Conservation (phyloP, 2,329 filamentous ascomycete species). For the Penicillium sp. region DNA sequence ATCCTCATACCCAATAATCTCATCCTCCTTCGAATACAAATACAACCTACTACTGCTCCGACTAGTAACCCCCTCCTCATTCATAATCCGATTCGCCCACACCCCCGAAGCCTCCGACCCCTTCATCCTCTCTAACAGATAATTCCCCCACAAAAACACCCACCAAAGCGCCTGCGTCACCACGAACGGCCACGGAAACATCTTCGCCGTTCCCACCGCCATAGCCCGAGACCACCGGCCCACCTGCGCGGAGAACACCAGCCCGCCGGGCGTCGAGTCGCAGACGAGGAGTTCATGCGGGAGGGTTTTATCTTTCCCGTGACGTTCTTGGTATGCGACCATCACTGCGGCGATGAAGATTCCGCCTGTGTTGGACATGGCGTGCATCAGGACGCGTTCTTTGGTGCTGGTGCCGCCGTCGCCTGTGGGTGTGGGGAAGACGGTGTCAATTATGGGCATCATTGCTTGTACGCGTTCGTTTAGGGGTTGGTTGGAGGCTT, state of each 20-base stretch:
- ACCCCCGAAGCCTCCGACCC: constrained; percentile 27
- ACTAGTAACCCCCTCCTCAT: constrained; percentile 21
- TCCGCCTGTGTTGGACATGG: constrained; percentile 65
- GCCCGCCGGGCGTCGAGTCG: constrained; percentile 62
- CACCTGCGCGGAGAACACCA: constrained; percentile 43
- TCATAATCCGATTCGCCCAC: constrained; percentile 30
- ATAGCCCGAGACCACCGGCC: constrained; percentile 61
- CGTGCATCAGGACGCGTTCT: constrained; percentile 56
- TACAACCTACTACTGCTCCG: constrained; percentile 26
- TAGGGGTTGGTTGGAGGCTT: constrained; percentile 54
- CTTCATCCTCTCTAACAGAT: constrained; percentile 30
- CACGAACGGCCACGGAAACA: constrained; percentile 53
- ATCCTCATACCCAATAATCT: constrained; percentile 34
- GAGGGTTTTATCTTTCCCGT: constrained; percentile 44
- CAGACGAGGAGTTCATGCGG: constrained; percentile 58
- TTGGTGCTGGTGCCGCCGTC: constrained; percentile 24
- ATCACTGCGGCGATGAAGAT: constrained; percentile 60
- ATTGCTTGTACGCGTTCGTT: constrained; percentile 54
- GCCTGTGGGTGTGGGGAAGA: constrained; percentile 33
- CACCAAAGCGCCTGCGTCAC: constrained; percentile 58
- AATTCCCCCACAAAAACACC: constrained; percentile 49
- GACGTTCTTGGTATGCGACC: constrained; percentile 52
- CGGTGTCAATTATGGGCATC: constrained; percentile 47
- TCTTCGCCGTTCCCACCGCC: constrained; percentile 55
- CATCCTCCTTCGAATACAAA: constrained; percentile 35